Evolutionary conservation across 1,284 basidiomycete species (phyloP).

Genomic region (Hypsizygus ulmarius): DNA sequence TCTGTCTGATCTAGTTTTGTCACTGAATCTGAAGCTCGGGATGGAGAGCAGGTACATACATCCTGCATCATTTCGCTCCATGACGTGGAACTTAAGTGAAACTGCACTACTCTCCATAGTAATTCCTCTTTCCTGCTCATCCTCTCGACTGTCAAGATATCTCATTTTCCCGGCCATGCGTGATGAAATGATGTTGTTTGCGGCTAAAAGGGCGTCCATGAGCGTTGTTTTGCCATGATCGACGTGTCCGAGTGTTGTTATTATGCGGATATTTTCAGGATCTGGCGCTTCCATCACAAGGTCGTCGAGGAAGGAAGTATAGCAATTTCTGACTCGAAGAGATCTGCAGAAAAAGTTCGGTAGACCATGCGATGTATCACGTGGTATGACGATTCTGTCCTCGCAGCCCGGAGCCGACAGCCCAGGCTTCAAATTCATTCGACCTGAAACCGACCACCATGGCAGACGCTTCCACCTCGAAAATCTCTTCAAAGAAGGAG

Average conservation of each 20-base stretch:
- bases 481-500: slow-evolving; percentile 24
- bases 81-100: slow-evolving; percentile 79
- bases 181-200: slow-evolving; percentile 96
- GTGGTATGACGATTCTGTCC: slow-evolving; percentile 23
- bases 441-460: slow-evolving; percentile 5
- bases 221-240: slow-evolving; percentile 95
- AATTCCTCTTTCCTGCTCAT: slow-evolving; percentile 97
- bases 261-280: slow-evolving; percentile 64
- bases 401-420: too few relatives aligned
- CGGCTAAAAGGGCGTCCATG: slow-evolving; percentile 93
- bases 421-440: background rate
- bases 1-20: slow-evolving; percentile 44
- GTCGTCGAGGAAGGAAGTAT: background rate
- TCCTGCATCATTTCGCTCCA: slow-evolving; percentile 49
- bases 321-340: slow-evolving; percentile 1
- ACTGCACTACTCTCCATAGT: slow-evolving; percentile 99
- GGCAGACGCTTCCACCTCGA: slow-evolving; percentile 17
- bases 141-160: slow-evolving; percentile 94
- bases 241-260: slow-evolving; percentile 82
- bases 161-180: slow-evolving; percentile 96
- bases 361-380: slow-evolving; percentile 9
- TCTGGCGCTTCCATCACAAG: slow-evolving; percentile 44
- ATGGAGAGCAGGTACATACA: slow-evolving; percentile 27
- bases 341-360: slow-evolving; percentile 4
- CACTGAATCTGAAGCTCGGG: slow-evolving; percentile 19